These are phyloP conservation scores for Lentithecium fluviatile DNA, from an alignment of 495 filamentous ascomycete genomes.

Conservation along the genomic window DNA sequence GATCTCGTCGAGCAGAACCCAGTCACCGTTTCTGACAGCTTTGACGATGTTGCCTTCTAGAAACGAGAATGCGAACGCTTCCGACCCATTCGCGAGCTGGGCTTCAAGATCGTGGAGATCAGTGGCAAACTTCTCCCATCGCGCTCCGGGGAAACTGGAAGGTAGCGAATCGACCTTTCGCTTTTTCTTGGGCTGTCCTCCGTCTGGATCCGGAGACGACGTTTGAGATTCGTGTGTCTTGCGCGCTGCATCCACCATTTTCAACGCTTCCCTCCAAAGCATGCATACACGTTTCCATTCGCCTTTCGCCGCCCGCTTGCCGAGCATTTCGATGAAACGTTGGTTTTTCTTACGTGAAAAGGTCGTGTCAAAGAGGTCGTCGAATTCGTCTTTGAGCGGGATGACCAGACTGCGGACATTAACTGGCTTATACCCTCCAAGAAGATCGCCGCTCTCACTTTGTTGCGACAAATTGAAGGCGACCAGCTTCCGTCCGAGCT, in stretches of 20 bases:
- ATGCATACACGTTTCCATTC: constrained; percentile 82
- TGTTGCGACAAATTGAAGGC: constrained; percentile 97
- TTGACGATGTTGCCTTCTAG: constrained; percentile 92
- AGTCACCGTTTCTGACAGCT: constrained; percentile 89
- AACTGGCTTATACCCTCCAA: constrained; percentile 95
- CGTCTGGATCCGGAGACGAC: constrained; percentile 44
- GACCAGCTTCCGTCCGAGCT: constrained; percentile 76
- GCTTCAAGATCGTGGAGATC: constrained; percentile 78
- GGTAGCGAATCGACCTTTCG: constrained; percentile 67
- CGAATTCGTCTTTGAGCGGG: constrained; percentile 90
- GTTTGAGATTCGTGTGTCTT: constrained; percentile 40
- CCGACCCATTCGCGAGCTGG: constrained; percentile 72
- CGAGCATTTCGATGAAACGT: constrained; percentile 74
- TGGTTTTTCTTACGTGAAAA: constrained; percentile 85
- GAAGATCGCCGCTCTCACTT: constrained; percentile 87
- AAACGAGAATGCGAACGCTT: constrained; percentile 90
- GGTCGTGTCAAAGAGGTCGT: constrained; percentile 78
- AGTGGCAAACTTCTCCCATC: constrained; percentile 77
- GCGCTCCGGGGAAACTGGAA: constrained; percentile 41
- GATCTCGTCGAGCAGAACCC: constrained; percentile 97
- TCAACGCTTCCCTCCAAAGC: constrained; percentile 84
- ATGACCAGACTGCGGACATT: constrained; percentile 83
- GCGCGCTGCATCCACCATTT: constrained; percentile 72
- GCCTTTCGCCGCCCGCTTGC: constrained; percentile 72
- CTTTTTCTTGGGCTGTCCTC: constrained; percentile 73